A percentile compares a stretch with the other conserved stretches of the same genome.
These are phyloP conservation scores for Stenocarpella maydis DNA, from an alignment of 2,329 filamentous ascomycete species.

Conservation along the genomic window DNA sequence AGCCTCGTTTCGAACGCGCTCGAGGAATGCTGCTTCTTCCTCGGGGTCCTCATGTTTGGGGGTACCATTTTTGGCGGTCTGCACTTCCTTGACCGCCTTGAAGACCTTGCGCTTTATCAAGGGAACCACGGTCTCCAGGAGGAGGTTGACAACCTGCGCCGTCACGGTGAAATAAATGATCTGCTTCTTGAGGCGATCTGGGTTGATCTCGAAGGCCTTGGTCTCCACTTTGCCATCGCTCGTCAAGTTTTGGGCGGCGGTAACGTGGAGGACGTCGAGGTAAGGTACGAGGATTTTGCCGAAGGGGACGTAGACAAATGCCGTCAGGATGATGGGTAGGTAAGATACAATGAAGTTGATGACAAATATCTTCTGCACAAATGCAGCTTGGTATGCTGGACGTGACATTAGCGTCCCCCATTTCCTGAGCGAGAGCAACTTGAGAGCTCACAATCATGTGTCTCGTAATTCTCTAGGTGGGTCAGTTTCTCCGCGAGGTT, in stretches of 20 bases:
- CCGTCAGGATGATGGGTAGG: conserved; percentile 88
- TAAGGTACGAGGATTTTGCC: conserved; percentile 84
- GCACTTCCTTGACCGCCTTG: conserved; percentile 80
- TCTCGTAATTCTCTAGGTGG: conserved; percentile 91
- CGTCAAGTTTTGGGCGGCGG: conserved; percentile 78
- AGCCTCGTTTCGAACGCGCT: conserved; percentile 82
- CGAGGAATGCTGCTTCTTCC: conserved; percentile 82
- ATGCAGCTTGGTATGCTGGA: conserved; percentile 77
- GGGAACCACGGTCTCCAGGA: conserved; percentile 84
- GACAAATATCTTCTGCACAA: conserved; percentile 93
- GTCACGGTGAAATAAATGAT: conserved; percentile 97
- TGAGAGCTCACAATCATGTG: conserved; percentile 66
- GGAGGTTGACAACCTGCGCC: conserved; percentile 88
- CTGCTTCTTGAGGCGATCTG: conserved; percentile 83
- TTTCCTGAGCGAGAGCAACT: neutral
- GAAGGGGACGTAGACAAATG: conserved; percentile 95
- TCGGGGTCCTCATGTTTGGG: conserved; percentile 68
- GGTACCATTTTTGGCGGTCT: conserved; percentile 62
- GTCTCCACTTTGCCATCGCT: conserved; percentile 75
- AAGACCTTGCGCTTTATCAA: conserved; percentile 82
- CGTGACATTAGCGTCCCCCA: conserved; percentile 37
- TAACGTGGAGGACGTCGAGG: conserved; percentile 80
- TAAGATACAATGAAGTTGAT: conserved; percentile 98
- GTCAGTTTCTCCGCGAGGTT: conserved; percentile 79
- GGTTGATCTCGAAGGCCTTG: conserved; percentile 80